Conservation (phyloP, 1,284 basidiomycete species). For the Irpex sp. region DNA sequence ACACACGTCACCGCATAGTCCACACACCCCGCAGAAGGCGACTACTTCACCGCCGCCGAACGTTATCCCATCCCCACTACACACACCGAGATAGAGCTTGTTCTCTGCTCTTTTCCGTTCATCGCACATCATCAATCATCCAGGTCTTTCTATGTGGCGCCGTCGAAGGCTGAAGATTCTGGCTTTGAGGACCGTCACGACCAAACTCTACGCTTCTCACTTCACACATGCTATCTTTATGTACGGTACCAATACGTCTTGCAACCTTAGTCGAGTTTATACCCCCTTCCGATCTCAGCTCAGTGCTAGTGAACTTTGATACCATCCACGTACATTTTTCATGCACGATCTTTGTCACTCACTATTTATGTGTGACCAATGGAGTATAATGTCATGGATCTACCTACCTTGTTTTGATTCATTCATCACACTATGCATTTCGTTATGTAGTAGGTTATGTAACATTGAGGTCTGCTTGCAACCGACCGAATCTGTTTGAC, state of each 20-base stretch:
- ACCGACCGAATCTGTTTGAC: no score
- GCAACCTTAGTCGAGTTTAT: constrained; percentile 8
- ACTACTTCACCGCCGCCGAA: constrained; percentile 3
- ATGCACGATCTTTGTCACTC: neutral
- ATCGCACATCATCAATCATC: neutral
- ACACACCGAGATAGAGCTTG: constrained; percentile 15
- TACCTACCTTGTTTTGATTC: neutral
- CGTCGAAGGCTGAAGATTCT: neutral
- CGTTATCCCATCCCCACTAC: constrained; percentile 11
- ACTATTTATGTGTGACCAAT: neutral
- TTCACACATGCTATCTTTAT: neutral
- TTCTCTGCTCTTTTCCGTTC: neutral
- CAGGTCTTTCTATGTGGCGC: neutral
- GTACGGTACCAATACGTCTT: neutral
- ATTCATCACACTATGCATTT: neutral
- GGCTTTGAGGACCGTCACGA: neutral
- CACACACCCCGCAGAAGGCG: constrained; percentile 13
- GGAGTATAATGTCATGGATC: neutral
- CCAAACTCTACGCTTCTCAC: neutral
- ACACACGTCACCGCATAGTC: constrained; percentile 15
- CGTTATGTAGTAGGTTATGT: neutral
- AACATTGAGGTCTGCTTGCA: neutral
- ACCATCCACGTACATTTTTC: constrained; percentile 3
- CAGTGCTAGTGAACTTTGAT: constrained; percentile 7
- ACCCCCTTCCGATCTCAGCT: constrained; percentile 5